These are phyloP conservation scores for Coemansia sp. DNA, from an alignment of 192 early-diverging fungal genomes.

Conservation along the genomic window DNA sequence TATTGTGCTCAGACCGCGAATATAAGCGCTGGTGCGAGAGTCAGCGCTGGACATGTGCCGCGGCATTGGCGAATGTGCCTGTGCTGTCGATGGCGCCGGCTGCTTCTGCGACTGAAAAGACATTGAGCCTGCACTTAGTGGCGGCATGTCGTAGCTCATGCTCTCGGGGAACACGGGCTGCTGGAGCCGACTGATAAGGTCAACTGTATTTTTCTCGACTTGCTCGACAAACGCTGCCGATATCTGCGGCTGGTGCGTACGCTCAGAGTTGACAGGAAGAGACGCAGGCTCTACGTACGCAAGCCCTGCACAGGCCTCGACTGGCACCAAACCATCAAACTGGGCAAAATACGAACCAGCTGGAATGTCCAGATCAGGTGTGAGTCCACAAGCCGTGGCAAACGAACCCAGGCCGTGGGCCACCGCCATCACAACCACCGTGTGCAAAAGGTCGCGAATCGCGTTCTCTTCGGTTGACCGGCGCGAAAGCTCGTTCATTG, in stretches of 20 bases:
- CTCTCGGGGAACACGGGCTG: constrained; percentile 10
- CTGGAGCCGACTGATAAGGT: constrained; percentile 24
- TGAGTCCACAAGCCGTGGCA: constrained; percentile 33
- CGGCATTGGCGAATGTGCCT: constrained; percentile 10
- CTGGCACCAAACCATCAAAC: constrained; percentile 14
- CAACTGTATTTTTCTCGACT: constrained; percentile 27
- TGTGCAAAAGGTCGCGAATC: constrained; percentile 39
- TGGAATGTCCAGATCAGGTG: constrained; percentile 36
- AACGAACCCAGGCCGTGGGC: constrained; percentile 38
- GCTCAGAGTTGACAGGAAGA: not conserved
- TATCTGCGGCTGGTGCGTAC: constrained; percentile 7
- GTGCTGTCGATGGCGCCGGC: not conserved
- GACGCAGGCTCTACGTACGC: constrained; percentile 11
- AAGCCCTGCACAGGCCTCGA: constrained; percentile 18
- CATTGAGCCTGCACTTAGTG: constrained; percentile 1
- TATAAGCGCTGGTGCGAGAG: constrained; percentile 7
- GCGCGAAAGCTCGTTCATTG: constrained; percentile 19
- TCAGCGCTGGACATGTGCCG: constrained; percentile 17
- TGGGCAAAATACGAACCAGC: constrained; percentile 35
- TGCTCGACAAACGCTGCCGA: constrained; percentile 22
- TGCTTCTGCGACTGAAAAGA: constrained; percentile 6
- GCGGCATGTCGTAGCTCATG: not conserved
- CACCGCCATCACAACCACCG: constrained; percentile 34
- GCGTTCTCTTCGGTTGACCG: constrained; percentile 34
- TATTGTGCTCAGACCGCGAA: constrained; percentile 7